phyloP scores from a whole-genome alignment of 2,329 filamentous ascomycete species.

The Colletotrichum euphorbiae region DNA sequence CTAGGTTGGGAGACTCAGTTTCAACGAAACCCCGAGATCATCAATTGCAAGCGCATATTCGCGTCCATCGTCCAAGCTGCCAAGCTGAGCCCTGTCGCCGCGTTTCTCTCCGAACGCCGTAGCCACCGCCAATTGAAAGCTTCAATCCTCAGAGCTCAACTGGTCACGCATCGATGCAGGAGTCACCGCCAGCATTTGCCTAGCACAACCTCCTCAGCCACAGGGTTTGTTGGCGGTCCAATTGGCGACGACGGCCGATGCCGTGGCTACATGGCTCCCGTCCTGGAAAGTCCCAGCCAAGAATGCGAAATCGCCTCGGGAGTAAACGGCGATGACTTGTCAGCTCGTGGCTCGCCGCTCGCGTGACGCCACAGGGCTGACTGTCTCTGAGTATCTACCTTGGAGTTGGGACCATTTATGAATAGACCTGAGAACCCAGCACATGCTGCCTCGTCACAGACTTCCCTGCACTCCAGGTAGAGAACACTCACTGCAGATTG shows the following conservation, averaged over 20 bases:
- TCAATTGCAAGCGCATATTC: not conserved
- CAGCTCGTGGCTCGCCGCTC: conserved; percentile 26
- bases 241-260: conserved; percentile 18
- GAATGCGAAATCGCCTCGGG: conserved; percentile 35
- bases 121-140: not conserved
- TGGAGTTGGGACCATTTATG: not conserved
- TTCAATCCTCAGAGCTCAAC: not conserved
- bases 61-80: not conserved
- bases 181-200: conserved; percentile 1
- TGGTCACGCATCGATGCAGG: not conserved
- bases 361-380: not conserved
- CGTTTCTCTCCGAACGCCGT: not conserved
- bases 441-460: not conserved
- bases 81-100: not conserved
- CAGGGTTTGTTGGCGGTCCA: conserved; percentile 11
- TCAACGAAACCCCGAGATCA: too few species aligned
- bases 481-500: not conserved
- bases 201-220: conserved; percentile 17
- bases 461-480: too few species aligned
- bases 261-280: conserved; percentile 3
- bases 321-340: conserved; percentile 1
- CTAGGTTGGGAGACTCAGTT: not conserved
- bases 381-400: not conserved
- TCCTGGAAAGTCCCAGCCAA: conserved; percentile 34
- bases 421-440: conserved; percentile 8